phyloP scores from a whole-genome alignment of 2,329 filamentous ascomycete species.

The Penicillium digitatum region DNA sequence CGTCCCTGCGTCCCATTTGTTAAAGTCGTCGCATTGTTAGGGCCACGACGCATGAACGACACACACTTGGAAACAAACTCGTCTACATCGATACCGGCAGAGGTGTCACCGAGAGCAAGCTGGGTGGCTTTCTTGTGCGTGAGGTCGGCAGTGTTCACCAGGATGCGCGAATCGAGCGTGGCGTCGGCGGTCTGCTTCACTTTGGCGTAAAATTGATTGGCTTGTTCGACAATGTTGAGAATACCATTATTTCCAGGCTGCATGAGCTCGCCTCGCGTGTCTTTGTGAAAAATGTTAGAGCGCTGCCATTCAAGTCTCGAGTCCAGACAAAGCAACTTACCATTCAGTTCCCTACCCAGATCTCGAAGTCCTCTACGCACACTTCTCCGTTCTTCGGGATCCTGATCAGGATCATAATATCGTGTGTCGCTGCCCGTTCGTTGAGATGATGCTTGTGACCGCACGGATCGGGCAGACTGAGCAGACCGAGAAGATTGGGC shows the following conservation, averaged over 20 bases:
- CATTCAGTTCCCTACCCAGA: slow-evolving; percentile 59
- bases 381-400: slow-evolving; percentile 65
- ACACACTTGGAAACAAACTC: slow-evolving; percentile 90
- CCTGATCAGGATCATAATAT: slow-evolving; percentile 78
- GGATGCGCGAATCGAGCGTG: slow-evolving; percentile 79
- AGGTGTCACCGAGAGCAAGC: slow-evolving; percentile 67
- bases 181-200: slow-evolving; percentile 89
- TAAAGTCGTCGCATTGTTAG: slow-evolving; percentile 52
- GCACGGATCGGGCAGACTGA: not conserved
- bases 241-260: slow-evolving; percentile 63
- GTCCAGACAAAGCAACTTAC: slow-evolving; percentile 34
- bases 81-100: slow-evolving; percentile 78
- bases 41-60: slow-evolving; percentile 72
- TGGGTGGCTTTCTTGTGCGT: slow-evolving; percentile 73
- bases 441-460: slow-evolving; percentile 26
- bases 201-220: slow-evolving; percentile 61
- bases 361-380: slow-evolving; percentile 68
- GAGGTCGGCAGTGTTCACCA: slow-evolving; percentile 76
- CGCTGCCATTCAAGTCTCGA: not conserved
- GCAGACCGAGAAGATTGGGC: not conserved
- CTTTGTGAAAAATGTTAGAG: slow-evolving; percentile 35
- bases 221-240: slow-evolving; percentile 60
- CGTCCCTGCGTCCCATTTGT: slow-evolving; percentile 38
- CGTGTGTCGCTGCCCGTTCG: slow-evolving; percentile 40
- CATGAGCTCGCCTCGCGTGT: slow-evolving; percentile 69